Base-by-base conservation (phyloP, 768 basidiomycete species). In the Podaxis sp. region DNA sequence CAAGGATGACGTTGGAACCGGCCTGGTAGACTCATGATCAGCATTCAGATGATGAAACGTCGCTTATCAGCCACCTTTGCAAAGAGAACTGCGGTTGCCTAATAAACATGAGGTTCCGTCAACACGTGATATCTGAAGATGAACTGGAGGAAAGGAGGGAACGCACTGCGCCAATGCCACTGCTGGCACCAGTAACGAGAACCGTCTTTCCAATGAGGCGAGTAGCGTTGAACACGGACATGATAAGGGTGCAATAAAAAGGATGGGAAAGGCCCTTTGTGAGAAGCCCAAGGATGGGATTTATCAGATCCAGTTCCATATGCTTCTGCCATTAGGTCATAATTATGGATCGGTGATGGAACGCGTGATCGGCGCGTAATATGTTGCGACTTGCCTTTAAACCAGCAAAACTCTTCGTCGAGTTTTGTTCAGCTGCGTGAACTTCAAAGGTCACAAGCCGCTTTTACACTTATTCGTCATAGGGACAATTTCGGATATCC, bases 11-110 rank as follows among this genome's bases (percentile, higher is more conserved):
- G 70, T 96, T 96, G 30, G 93, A 87, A 48, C 95, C 95, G 48
- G 87, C 93, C 89, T 94, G 57, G 9, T 22, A 12, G 44, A 30
- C 15, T 40, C n/a, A 39, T 60, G 7, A 64, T 58, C 53, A 40
- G 44, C 13, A 56, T 44, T 15, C 26, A 24, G 13, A 17, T 38
- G 24, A 1, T 19, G 7, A 30, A 2, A 59, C 13, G 11, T 19
- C 11, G n/a, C 24, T 51, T n/a, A 58, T 63, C 46, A 26, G 8
- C 51, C 67, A 92, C 92, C 80, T 88, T 95, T 46, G 95, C 95
- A 66, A 96, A 97, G 53, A 97, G 83, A 52, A 94, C 69, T 39
- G 95, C 95, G 2, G 95, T 89, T 3, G 92, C 92, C 92, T 95
- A 62, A 28, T 61, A 11, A 63, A 42, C 17, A 8, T 2, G 22